Base-by-base conservation (phyloP, 352 stramenopile species). In the Globisporangium irregulare region DNA sequence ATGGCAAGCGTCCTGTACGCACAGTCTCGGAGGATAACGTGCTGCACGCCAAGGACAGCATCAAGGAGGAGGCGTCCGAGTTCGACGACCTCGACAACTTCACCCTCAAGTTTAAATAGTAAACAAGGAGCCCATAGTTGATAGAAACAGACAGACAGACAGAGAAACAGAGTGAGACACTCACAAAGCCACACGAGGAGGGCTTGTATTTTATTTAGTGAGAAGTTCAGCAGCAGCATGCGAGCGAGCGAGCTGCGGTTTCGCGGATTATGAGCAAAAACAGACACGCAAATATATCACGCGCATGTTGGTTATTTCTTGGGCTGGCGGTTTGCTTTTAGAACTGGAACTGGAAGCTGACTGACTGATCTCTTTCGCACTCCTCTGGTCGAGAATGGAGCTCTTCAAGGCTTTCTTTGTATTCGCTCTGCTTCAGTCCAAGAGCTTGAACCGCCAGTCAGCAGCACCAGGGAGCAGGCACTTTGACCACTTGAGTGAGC, bases 21-120 rank as follows among this genome's bases (percentile, higher is more conserved):
- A 78, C 82, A 9, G 73, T 77, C 36, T 90, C 82, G 2, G 82
- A 89, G 60, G 79, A 91, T 66, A 84, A 79, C 48, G 75, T 82
- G 46, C 70, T 90, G 32, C 62, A 59, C 32, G 24, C 57, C 22
- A 68, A 58, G 12, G 58, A 68, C 24, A 67, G 61, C 38, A 27
- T 51, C 34, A 43, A 79, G 27, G 78, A 90, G 15, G 67, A 76
- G 34, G n/a, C 56, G 32, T 29, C 29, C 66, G 56, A 62, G 20
- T 15, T 38, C 3, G 82, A 92, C 67, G 85, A 92, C 60, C 70
- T 93, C 61, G 85, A 80, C 50, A 90, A 91, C 69, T 93, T 93
- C 67, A 93, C 76, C 24, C 80, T 93, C 55, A 76, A 87, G 72
- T 67, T 93, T 22, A 57, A 67, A 41, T 80, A 69, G 54, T 10